These are phyloP conservation scores for Penicillium vulpinum DNA, from an alignment of 2,329 filamentous ascomycete species.

Conservation along the genomic window DNA sequence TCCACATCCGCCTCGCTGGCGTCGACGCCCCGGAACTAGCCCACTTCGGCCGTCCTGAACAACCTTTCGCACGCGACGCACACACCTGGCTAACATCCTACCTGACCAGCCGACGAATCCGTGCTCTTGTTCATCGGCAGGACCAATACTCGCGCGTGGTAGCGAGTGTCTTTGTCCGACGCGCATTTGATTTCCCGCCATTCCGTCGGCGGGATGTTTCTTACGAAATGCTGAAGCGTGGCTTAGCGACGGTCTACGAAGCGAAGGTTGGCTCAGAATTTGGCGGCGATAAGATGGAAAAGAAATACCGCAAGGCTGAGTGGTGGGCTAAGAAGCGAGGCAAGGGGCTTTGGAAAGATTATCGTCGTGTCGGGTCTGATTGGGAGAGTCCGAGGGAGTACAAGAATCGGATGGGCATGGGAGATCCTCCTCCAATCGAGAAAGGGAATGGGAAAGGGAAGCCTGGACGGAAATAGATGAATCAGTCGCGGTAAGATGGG, in stretches of 20 bases:
- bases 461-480: slow-evolving; percentile 24
- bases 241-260: slow-evolving; percentile 89
- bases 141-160: slow-evolving; percentile 95
- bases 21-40: slow-evolving; percentile 90
- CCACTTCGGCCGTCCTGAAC: slow-evolving; percentile 85
- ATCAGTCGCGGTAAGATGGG: slow-evolving; percentile 1
- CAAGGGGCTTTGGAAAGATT: slow-evolving; percentile 71
- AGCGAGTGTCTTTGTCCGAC: slow-evolving; percentile 75
- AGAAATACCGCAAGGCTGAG: slow-evolving; percentile 49
- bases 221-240: slow-evolving; percentile 80
- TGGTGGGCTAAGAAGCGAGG: slow-evolving; percentile 62
- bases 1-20: slow-evolving; percentile 85
- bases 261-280: slow-evolving; percentile 88
- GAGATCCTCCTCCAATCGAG: slow-evolving; percentile 29
- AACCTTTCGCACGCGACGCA: slow-evolving; percentile 81
- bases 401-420: slow-evolving; percentile 63
- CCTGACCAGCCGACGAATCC: slow-evolving; percentile 70
- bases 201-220: slow-evolving; percentile 75
- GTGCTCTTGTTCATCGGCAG: slow-evolving; percentile 76
- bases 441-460: slow-evolving; percentile 25
- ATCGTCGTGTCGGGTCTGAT: slow-evolving; percentile 52
- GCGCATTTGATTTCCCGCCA: slow-evolving; percentile 42
- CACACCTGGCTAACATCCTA: slow-evolving; percentile 75
- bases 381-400: slow-evolving; percentile 86
- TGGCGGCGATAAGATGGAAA: slow-evolving; percentile 63